phyloP scores from a whole-genome alignment of 371 early-diverging fungal species.

The Mortierella sp. region DNA sequence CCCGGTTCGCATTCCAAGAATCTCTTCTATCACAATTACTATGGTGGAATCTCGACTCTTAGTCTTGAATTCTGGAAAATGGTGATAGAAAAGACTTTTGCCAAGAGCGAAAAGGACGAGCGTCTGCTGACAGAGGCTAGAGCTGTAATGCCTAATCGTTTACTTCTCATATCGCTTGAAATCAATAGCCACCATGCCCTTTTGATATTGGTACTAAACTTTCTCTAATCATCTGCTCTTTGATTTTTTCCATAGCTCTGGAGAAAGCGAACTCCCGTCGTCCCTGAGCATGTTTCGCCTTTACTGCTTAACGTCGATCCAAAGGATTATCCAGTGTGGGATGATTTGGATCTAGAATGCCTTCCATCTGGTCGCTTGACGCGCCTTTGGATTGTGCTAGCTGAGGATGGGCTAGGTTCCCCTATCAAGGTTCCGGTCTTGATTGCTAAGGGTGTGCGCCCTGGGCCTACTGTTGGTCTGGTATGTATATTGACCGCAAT shows the following conservation, averaged over 20 bases:
- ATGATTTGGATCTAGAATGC: constrained; percentile 60
- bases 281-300: constrained; percentile 39
- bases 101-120: constrained; percentile 68
- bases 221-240: not conserved
- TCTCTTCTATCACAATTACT: constrained; percentile 35
- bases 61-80: constrained; percentile 65
- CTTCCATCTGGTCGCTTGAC: constrained; percentile 66
- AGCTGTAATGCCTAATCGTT: constrained; percentile 34
- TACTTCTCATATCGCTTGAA: not conserved
- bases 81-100: constrained; percentile 64
- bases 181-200: not conserved
- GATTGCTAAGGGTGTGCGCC: constrained; percentile 67
- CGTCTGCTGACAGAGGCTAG: constrained; percentile 63
- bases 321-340: constrained; percentile 60
- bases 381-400: constrained; percentile 71
- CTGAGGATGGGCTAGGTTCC: constrained; percentile 69
- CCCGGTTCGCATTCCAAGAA: constrained; percentile 38
- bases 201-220: not conserved
- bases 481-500: constrained; percentile 12
- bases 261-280: constrained; percentile 61
- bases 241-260: constrained; percentile 50
- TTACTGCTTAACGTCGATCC: constrained; percentile 30
- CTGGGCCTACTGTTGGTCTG: constrained; percentile 68
- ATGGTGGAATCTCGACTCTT: constrained; percentile 37
- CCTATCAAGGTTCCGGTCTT: constrained; percentile 75